Evolutionary conservation across 441 rosid species (phyloP), one percentile per base, ranked within the genome.

Genomic region (Hura crepitans): DNA sequence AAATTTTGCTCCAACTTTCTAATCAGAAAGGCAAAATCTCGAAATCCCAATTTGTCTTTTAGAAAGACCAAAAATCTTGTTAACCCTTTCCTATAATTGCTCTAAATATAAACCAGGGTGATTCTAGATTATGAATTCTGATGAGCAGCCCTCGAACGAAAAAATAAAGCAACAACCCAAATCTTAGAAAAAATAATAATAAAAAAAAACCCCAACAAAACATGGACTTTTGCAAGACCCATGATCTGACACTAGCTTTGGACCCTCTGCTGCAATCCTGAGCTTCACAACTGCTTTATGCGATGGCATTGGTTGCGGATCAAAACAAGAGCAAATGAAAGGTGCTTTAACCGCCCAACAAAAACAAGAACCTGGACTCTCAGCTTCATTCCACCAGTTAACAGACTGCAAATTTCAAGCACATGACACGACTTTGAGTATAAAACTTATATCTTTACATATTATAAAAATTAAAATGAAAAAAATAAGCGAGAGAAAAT

Each of bases 341-440:
- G 31, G 20, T 25, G 59, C 55, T 39, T 50, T 51, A 56, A 43
- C 46, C 62, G 31, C 62, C 62, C 69, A 43, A 63, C 45, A 17
- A 23, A n/a, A 55, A 62, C 13, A 23, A 7, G 27, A 59, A 80
- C 73, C 79, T 72, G 76, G 71, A 67, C 79, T 35, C 75, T 65
- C 72, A 42, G 77, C 84, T 73, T 82, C 82, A 72, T 77, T 79
- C 79, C 79, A 47, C 74, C 46, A 33, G 30, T 46, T 54, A 39
- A 66, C 58, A 65, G 53, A 33, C 87, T 82, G 81, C 80, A 77
- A 66, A 73, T 35, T 54, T 23, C 30, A 43, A 47, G 27, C 11
- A 42, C 33, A 61, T 12, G 15, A 65, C 30, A 39, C 2, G 6
- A 25, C 39, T n/a, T 9, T 65, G 1, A 42, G 5, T 9, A 39